Conservation (phyloP, 2,329 filamentous ascomycete genomes). For the Pyrenophora graminea region DNA sequence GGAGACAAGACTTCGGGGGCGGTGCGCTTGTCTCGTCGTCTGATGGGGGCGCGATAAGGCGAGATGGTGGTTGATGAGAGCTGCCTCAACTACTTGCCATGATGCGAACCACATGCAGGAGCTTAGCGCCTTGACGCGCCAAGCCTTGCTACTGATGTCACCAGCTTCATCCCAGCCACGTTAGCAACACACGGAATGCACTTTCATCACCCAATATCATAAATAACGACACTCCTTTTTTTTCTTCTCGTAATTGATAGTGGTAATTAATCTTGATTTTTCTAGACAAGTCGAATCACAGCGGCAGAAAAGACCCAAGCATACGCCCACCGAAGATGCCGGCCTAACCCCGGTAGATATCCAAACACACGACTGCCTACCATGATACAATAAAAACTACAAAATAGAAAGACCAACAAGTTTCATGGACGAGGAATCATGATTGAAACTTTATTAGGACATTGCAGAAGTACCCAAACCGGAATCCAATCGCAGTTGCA, state of each 20-base stretch:
- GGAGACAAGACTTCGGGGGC: constrained; percentile 29
- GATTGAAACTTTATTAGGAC: constrained; percentile 7
- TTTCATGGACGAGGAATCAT: not conserved
- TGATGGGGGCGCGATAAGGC: constrained; percentile 24
- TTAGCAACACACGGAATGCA: not conserved
- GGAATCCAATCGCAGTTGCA: not conserved
- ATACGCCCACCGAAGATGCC: not conserved
- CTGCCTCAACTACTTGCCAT: constrained; percentile 31
- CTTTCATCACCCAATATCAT: not conserved
- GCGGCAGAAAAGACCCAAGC: not conserved
- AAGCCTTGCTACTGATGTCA: constrained; percentile 14
- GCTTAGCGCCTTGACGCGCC: constrained; percentile 14
- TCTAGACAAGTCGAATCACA: not conserved
- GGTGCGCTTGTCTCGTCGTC: constrained; percentile 31
- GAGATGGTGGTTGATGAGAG: constrained; percentile 38
- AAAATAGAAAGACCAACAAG: not conserved
- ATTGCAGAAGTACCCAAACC: not conserved
- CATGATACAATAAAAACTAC: constrained; percentile 1
- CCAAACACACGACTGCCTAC: not conserved
- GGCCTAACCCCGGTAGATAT: not conserved
- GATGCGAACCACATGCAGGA: constrained; percentile 21
- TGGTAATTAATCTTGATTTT: not conserved
- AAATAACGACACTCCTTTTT: not conserved
- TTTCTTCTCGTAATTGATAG: not conserved
- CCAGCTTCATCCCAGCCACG: constrained; percentile 4